A percentile compares a stretch with the other conserved stretches of the same genome.
phyloP scores from a whole-genome alignment of 257 asterid genomes.

The Henckelia pumila region DNA sequence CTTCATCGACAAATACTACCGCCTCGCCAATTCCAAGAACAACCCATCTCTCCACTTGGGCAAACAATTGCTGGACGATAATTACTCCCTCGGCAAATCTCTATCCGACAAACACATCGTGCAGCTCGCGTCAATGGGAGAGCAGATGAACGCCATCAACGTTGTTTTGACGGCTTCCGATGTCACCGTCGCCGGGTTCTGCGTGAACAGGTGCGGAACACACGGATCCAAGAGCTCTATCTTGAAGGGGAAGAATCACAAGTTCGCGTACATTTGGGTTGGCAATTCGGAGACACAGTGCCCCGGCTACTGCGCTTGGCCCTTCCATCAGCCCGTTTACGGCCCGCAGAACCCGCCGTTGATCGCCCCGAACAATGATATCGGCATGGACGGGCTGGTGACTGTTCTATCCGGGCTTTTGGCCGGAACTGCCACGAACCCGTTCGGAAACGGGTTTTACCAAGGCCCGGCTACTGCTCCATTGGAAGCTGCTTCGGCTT shows the following conservation, averaged over 20 bases:
- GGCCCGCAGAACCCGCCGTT: slow-evolving; percentile 48
- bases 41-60: slow-evolving; percentile 34
- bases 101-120: slow-evolving; percentile 33
- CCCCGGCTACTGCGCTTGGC: slow-evolving; percentile 45
- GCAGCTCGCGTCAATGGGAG: slow-evolving; percentile 36
- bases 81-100: slow-evolving; percentile 37
- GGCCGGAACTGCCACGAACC: slow-evolving; percentile 47
- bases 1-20: slow-evolving; percentile 43
- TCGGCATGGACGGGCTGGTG: slow-evolving; percentile 43
- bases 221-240: slow-evolving; percentile 34
- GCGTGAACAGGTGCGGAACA: slow-evolving; percentile 36
- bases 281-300: slow-evolving; percentile 40
- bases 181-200: slow-evolving; percentile 37
- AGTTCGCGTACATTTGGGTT: slow-evolving; percentile 42
- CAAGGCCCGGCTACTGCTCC: slow-evolving; percentile 47
- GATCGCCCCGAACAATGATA: slow-evolving; percentile 46
- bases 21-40: slow-evolving; percentile 36
- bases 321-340: slow-evolving; percentile 48
- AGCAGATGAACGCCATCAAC: slow-evolving; percentile 34
- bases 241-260: slow-evolving; percentile 25
- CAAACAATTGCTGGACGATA: slow-evolving; percentile 32
- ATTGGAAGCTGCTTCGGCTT: slow-evolving; percentile 47
- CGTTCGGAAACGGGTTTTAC: slow-evolving; percentile 45
- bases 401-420: slow-evolving; percentile 41
- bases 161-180: slow-evolving; percentile 36